Conservation (phyloP, 108 stramenopile genomes). For the Conticribra guillardii region DNA sequence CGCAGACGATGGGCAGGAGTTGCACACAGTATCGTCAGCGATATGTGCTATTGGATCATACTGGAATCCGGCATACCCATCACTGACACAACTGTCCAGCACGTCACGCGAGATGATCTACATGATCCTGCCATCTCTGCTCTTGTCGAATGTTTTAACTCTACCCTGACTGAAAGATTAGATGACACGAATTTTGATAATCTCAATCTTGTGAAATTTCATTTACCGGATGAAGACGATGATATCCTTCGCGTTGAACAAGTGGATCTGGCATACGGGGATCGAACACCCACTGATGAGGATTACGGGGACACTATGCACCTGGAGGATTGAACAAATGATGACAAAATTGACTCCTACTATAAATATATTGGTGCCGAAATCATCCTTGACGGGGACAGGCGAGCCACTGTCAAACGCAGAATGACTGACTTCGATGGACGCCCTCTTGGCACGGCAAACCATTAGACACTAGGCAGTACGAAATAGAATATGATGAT, state of each 20-base stretch:
- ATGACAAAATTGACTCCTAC: too few species aligned
- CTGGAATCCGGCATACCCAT: constrained; percentile 21
- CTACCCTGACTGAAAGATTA: neutral
- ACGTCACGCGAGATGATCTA: constrained; percentile 31
- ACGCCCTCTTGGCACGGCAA: neutral
- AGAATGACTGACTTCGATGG: constrained; percentile 1
- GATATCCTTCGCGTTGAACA: neutral
- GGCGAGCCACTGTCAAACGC: too few species aligned
- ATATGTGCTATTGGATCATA: constrained; percentile 49
- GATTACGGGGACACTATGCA: neutral
- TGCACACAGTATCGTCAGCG: constrained; percentile 32
- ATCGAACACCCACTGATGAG: neutral
- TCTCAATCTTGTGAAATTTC: neutral
- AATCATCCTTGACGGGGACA: neutral
- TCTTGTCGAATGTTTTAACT: constrained; percentile 6
- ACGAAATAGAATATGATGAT: constrained; percentile 11
- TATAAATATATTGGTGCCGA: neutral
- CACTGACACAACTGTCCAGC: constrained; percentile 38
- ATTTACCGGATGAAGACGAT: neutral
- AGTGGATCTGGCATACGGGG: neutral
- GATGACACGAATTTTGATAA: constrained; percentile 5
- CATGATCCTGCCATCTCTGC: neutral
- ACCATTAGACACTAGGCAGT: constrained; percentile 6
- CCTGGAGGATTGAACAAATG: too few species aligned
- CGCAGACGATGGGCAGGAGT: constrained; percentile 49